Evolutionary conservation across 768 basidiomycete species (phyloP).

Genomic region (Strobilomyces dryophilus): DNA sequence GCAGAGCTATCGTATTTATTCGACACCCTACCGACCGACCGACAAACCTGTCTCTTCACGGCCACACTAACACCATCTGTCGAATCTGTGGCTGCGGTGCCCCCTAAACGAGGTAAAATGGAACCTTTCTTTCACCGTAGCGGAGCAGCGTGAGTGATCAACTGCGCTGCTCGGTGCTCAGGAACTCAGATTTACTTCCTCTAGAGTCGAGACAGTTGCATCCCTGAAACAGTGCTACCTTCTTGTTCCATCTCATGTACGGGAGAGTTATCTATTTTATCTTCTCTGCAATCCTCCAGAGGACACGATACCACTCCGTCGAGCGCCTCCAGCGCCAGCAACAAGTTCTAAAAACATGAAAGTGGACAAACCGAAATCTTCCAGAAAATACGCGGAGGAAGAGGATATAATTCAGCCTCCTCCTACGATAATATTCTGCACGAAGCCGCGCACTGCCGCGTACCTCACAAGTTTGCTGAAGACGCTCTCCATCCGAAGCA

Average conservation of each 20-base stretch:
- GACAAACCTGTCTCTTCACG: constrained; percentile 97
- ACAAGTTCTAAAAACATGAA: constrained; percentile 22
- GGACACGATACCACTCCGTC: constrained; percentile 63
- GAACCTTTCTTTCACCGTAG: constrained; percentile 85
- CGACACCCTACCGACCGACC: constrained; percentile 65
- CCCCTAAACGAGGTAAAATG: constrained; percentile 78
- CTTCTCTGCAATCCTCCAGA: constrained; percentile 87
- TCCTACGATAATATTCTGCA: constrained; percentile 94
- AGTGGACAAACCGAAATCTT: constrained; percentile 29
- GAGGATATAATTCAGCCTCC: constrained; percentile 72
- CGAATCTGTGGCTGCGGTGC: constrained; percentile 65
- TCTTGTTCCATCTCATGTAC: constrained; percentile 90
- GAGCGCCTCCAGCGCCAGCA: constrained; percentile 51
- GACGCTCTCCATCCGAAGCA: constrained; percentile 74
- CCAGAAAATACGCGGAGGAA: constrained; percentile 30
- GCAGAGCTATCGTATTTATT: constrained; percentile 81
- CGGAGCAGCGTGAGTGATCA: constrained; percentile 57
- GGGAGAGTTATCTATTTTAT: constrained; percentile 88
- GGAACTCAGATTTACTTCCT: not conserved
- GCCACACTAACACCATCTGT: constrained; percentile 90
- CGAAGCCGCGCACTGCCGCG: constrained; percentile 80
- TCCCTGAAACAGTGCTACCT: constrained; percentile 86
- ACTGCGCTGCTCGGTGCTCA: not conserved
- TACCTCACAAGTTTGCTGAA: constrained; percentile 81
- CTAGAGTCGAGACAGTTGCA: constrained; percentile 84